Evolutionary conservation across 768 basidiomycete species (phyloP).

Genomic region (Auricularia sp.): DNA sequence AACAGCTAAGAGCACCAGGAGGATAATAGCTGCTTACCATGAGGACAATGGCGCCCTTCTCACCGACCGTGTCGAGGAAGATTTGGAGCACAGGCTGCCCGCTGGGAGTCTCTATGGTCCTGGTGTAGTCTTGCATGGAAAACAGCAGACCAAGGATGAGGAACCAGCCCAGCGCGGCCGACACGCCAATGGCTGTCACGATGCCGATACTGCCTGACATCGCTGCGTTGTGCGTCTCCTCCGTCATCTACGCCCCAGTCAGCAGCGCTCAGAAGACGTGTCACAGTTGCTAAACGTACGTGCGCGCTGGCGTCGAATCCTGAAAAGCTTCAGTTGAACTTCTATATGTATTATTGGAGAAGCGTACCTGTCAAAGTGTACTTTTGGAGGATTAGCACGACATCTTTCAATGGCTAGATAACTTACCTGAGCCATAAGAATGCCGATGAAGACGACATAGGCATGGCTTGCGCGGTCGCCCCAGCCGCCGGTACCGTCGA

Average conservation of each 20-base stretch:
- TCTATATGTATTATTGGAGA: not conserved
- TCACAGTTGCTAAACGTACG: constrained; percentile 26
- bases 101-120: constrained; percentile 41
- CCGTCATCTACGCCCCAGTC: constrained; percentile 45
- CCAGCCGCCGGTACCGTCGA: constrained; percentile 72
- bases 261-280: not conserved
- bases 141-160: constrained; percentile 62
- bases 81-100: constrained; percentile 73
- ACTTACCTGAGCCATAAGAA: constrained; percentile 52
- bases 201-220: constrained; percentile 62
- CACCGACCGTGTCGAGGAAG: constrained; percentile 65
- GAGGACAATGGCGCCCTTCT: constrained; percentile 60
- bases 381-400: not conserved
- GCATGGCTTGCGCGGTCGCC: constrained; percentile 53
- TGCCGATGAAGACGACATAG: constrained; percentile 63
- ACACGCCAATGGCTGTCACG: constrained; percentile 61
- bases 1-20: not conserved
- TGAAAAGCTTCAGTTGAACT: constrained; percentile 13
- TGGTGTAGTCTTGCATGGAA: constrained; percentile 61
- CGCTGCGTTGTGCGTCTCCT: constrained; percentile 61
- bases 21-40: constrained; percentile 39
- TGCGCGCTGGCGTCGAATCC: constrained; percentile 70
- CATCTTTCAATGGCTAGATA: not conserved
- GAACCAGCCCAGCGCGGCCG: constrained; percentile 67
- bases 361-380: not conserved